These are phyloP conservation scores for Corchorus capsularis DNA, from an alignment of 345 rosid genomes.

Conservation along the genomic window DNA sequence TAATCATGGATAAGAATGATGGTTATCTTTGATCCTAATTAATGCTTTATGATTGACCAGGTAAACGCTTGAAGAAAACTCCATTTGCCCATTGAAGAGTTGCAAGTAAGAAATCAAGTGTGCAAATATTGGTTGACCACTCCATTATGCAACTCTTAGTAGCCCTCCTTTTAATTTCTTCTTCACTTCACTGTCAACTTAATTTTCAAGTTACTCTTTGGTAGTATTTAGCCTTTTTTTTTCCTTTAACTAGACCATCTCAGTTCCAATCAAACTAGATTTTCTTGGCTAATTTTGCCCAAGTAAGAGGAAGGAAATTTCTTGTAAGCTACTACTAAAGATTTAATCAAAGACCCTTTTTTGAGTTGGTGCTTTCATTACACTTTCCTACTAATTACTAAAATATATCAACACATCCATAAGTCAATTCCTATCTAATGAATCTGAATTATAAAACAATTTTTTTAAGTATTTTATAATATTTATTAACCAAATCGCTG, in stretches of 20 bases:
- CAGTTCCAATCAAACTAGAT: not conserved
- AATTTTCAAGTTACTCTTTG: too few species aligned
- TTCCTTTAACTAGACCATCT: not conserved
- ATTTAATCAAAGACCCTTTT: not conserved
- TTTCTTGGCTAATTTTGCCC: not conserved
- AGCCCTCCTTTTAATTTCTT: not conserved
- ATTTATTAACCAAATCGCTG: not conserved
- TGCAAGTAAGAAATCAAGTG: too few species aligned
- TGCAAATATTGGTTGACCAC: not conserved
- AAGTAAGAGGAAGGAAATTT: not conserved
- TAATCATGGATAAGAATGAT: not conserved
- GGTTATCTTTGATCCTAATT: not conserved
- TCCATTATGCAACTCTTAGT: not conserved
- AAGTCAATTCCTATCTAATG: too few species aligned
- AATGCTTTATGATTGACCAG: not conserved
- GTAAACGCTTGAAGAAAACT: not conserved
- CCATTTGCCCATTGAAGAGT: not conserved
- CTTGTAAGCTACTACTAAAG: not conserved
- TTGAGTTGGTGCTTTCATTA: not conserved
- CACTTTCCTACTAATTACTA: not conserved
- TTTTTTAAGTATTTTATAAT: not conserved
- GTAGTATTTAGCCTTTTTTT: too few species aligned
- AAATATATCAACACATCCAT: not conserved
- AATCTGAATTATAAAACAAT: too few species aligned
- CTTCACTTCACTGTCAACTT: not conserved